Evolutionary conservation across 2,329 filamentous ascomycete species (phyloP).

Genomic region (Lecanosticta acicola): DNA sequence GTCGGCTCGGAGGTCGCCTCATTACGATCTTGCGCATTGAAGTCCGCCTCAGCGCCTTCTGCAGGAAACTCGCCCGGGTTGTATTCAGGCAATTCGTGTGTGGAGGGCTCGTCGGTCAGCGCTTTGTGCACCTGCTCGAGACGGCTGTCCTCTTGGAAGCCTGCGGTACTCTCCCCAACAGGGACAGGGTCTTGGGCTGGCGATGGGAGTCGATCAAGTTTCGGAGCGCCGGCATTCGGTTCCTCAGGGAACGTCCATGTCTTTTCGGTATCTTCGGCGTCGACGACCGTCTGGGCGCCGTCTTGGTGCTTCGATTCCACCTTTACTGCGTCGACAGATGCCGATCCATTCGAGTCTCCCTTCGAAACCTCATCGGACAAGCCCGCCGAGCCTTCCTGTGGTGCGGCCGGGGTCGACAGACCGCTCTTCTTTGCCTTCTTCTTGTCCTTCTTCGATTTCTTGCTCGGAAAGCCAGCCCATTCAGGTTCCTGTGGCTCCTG

Average conservation of each 20-base stretch:
- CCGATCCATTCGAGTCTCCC: too few relatives aligned
- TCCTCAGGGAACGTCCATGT: background rate
- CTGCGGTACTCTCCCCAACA: too few relatives aligned
- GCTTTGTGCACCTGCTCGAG: too few relatives aligned
- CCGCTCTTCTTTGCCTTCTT: slow-evolving; percentile 34
- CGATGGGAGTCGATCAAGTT: too few relatives aligned
- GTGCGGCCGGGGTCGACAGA: slow-evolving; percentile 8
- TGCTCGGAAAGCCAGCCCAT: slow-evolving; percentile 20
- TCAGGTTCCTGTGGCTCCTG: slow-evolving; percentile 15
- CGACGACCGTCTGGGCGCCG: background rate
- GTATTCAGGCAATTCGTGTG: too few relatives aligned
- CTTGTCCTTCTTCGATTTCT: slow-evolving; percentile 40
- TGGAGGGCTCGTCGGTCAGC: too few relatives aligned
- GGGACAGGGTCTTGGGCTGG: too few relatives aligned
- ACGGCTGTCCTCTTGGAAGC: too few relatives aligned
- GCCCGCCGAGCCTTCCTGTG: too few relatives aligned
- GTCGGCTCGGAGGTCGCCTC: background rate
- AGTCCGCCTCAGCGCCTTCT: background rate
- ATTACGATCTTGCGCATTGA: background rate
- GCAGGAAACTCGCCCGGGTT: background rate
- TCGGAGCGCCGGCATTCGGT: background rate
- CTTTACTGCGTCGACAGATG: background rate
- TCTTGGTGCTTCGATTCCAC: background rate
- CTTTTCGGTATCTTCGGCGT: background rate
- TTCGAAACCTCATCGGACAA: too few relatives aligned